Evolutionary conservation across 78 protist genomes (phyloP), one percentile per base, ranked within the genome.

Genomic region (Dictyostelium capitatum): DNA sequence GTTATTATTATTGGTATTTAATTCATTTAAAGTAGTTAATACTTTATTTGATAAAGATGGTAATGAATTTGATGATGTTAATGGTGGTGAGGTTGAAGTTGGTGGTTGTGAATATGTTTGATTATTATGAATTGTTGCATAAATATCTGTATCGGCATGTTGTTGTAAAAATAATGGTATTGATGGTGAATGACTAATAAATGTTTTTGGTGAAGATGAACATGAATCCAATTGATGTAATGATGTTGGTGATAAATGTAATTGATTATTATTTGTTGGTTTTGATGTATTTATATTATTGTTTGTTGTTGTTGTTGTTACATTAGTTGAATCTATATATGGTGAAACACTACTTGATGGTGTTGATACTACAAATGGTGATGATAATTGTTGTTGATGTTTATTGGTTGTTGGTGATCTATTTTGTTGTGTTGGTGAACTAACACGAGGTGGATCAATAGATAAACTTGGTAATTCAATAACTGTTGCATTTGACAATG

Each of bases 391-490:
- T 19, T 15, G 50, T 20, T 43, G 79, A 1, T 43, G 56, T 10
- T 20, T 19, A 4, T 41, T 23, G 19, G 79, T 43, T 43, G 25
- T 4, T 72, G 79, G 25, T 72, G 37, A 17, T 15, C 12, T 43
- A 8, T 6, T 9, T 20, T 19, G 25, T 72, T 50, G 20, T 7
- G 79, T 15, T 17, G 12, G n/a, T 6, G 79, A 20, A 6, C 8
- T 14, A 47, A 48, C 46, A 12, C 56, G 28, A n/a, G 90, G 90
- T 64, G 89, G 89, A 69, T 82, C 72, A 19, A 54, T 69, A 23
- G 87, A 80, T 30, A 64, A n/a, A 46, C 79, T 73, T 46, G 79
- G 79, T 6, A 46, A n/a, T 9, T 73, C 79, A 46, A 73, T 46
- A 19, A 73, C 56, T 20, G 79, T 23, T n/a, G 79, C 75, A 32